Evolutionary conservation across 2,329 filamentous ascomycete species (phyloP), one percentile per base, ranked within the genome.

Genomic region (Colletotrichum tofieldiae): DNA sequence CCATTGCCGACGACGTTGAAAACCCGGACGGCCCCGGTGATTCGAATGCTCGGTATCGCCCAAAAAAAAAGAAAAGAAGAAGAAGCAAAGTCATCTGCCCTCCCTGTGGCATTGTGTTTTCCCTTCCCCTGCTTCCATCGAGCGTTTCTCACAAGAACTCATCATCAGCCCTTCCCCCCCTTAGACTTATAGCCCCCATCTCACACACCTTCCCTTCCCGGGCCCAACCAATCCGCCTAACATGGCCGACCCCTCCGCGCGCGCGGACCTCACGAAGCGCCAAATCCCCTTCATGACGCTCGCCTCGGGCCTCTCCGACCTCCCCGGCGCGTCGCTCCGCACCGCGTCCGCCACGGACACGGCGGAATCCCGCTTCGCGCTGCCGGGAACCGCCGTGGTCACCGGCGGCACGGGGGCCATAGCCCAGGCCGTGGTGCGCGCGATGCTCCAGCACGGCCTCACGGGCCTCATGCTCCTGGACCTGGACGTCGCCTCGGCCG

Each of bases 401-500:
- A 93, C 92, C 0, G 92, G 92, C 23, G 92, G 92, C 41, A 88
- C 90, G 18, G 92, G 92, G 5, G 90, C 87, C 14, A 83, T 93
- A 0, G 91, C 89, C 8, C 84, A 91, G 11, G 84, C 85, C 67
- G 92, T 91, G 3, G 85, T 93, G 23, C 89, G 93, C 58, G 92
- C 92, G 1, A 85, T 94, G 26, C 89, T 94, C 47, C 91, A 94
- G 79, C 92, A 94, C 77, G 92, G 92, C 9, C 82, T 90, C 2
- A 78, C 82, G 0, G 89, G 88, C 2, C 82, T 93, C 14, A 86
- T 85, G 52, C 85, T 94, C 39, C 88, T 92, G 77, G 92, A 93
- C 78, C 77, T 91, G 16, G 82, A 87, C 75, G 77, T 82, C 5
- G 82, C 86, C 2, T 80, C 81, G 41, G 80, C 85, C 1, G 78